Conservation (phyloP, 192 early-diverging fungal genomes). For the Linnemannia elongata region DNA sequence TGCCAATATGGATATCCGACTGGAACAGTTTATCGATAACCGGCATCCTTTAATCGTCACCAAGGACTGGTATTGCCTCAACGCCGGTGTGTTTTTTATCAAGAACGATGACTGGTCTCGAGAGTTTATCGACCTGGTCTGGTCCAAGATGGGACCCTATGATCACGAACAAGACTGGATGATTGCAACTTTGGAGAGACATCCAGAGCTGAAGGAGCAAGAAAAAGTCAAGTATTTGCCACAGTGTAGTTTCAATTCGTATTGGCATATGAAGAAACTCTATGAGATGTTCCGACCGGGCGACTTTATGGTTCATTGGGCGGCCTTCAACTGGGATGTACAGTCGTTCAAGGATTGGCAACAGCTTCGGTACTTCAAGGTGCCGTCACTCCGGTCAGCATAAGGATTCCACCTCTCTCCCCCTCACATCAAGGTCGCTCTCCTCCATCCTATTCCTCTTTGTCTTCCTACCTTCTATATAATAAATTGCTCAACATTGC, state of each 20-base stretch:
- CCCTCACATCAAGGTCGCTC: too few species aligned
- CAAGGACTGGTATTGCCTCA: conserved; percentile 38
- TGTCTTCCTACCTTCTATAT: too few species aligned
- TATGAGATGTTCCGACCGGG: conserved; percentile 17
- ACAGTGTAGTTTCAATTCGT: conserved; percentile 15
- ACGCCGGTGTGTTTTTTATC: conserved; percentile 66
- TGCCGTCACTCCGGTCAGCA: too few species aligned
- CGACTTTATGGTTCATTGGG: conserved; percentile 24
- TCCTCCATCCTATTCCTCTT: too few species aligned
- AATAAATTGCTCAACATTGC: too few species aligned
- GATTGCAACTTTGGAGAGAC: neutral
- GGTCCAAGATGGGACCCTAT: conserved; percentile 8
- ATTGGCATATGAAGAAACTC: conserved; percentile 13
- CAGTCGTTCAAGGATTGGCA: conserved; percentile 24
- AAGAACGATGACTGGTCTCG: conserved; percentile 59
- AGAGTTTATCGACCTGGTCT: conserved; percentile 50
- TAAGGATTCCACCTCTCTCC: too few species aligned
- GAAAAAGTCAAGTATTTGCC: conserved; percentile 13
- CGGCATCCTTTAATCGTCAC: conserved; percentile 19
- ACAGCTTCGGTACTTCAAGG: too few species aligned
- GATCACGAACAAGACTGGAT: conserved; percentile 25
- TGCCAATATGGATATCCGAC: conserved; percentile 47
- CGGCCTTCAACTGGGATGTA: neutral
- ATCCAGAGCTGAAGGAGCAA: neutral
- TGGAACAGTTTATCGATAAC: conserved; percentile 58